Base-by-base conservation (phyloP, 2,329 filamentous ascomycete genomes). In the Phialocephala subalpina region DNA sequence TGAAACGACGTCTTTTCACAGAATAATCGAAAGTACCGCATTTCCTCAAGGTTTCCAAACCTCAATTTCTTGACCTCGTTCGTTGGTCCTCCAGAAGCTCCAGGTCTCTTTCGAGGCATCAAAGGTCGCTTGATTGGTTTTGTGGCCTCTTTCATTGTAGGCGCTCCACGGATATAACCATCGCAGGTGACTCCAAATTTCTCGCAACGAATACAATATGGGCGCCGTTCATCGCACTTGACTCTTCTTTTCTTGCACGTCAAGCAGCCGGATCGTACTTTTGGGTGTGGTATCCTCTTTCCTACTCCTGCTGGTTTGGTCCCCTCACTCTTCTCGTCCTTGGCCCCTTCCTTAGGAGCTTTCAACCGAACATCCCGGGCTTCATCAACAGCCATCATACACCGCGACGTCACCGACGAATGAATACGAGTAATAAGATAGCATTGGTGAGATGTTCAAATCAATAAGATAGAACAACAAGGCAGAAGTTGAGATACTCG, bases 21-120 rank as follows among this genome's bases (percentile, higher is more conserved):
- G 38, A 65, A 67, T 5, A 64, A 49, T 25, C 45, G 40, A 53
- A 67, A 67, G 33, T 65, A 67, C 7, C 62, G 58, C 22, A 36
- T 36, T 47, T 67, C 65, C 3, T 58, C 62, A 8, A 42, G 22
- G 38, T 60, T 60, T 25, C 40, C n/a, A 38, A 66, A 66, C 25
- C 53, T 33, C 18, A 55, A n/a, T 33, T 6, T 53, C 27, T 29
- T 53, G 27, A 53, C 49, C n/a, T 29, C 49, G n/a, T 14, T 18
- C 9, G 49, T 53, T 2, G 25, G 18, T 53, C 9, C 45, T 25
- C 3, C 3, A 47, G 38, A 18, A 29, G 16, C 45, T 63, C 9
- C 29, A 33, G 29, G 29, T 33, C 35, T 29, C 29, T 57, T 16
- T 63, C 14, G 38, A 33, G 25, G 60, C 11, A 49, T 16, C 14